Percentiles rank a stretch among this genome's conserved stretches.
Conservation (phyloP, 371 early-diverging fungal species). For the Catenaria anguillulae region DNA sequence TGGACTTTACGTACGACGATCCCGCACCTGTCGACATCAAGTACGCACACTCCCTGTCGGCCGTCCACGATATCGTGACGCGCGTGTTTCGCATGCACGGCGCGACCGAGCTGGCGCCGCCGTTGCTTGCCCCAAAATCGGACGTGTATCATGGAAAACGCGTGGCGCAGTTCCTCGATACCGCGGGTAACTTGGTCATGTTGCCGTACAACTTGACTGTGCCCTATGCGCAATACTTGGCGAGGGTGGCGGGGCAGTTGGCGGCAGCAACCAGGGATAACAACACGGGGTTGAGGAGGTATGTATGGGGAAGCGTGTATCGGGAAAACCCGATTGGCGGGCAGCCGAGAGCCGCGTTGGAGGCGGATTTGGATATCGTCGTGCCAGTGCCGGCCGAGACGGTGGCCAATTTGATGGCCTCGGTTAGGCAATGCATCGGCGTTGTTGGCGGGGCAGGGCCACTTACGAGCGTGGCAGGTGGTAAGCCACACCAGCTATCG, state of each 20-base stretch:
- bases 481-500: no score
- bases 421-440: no score
- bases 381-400: conserved; percentile 27
- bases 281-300: conserved; percentile 63
- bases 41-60: conserved; percentile 47
- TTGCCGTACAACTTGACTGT: conserved; percentile 83
- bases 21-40: conserved; percentile 39
- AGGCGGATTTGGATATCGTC: conserved; percentile 86
- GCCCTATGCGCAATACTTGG: conserved; percentile 76
- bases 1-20: conserved; percentile 72
- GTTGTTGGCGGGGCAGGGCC: no score
- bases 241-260: conserved; percentile 46
- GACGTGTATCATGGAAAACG: conserved; percentile 47
- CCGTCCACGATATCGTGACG: conserved; percentile 55
- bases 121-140: conserved; percentile 67
- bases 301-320: conserved; percentile 69
- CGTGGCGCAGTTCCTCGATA: conserved; percentile 65
- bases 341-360: conserved; percentile 55
- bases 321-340: conserved; percentile 29
- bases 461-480: no score
- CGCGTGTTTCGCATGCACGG: conserved; percentile 75
- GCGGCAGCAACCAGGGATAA: no score
- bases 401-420: no score
- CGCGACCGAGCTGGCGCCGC: conserved; percentile 66
- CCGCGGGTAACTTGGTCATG: conserved; percentile 65